Percentiles rank a stretch among this genome's conserved stretches.
Evolutionary conservation across 2,329 filamentous ascomycete species (phyloP).

Genomic region (Sodiomyces alkalinus): DNA sequence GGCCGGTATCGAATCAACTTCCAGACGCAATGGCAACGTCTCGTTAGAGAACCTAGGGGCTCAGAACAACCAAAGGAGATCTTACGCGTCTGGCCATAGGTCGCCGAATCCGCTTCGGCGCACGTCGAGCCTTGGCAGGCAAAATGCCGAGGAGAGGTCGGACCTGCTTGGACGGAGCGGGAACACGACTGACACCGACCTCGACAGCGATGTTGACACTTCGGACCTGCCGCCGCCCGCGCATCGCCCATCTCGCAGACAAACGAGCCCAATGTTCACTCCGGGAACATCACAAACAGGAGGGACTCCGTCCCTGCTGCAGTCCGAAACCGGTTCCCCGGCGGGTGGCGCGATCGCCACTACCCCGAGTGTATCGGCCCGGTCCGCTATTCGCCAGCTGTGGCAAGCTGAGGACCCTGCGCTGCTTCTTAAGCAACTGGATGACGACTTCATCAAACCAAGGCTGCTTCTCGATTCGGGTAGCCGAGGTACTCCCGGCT

Average conservation of each 20-base stretch:
- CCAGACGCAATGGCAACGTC: constrained; percentile 48
- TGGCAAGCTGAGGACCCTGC: constrained; percentile 79
- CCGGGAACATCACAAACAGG: constrained; percentile 5
- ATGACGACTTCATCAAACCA: constrained; percentile 94
- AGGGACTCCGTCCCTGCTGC: constrained; percentile 10
- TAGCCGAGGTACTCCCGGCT: no score
- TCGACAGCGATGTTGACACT: constrained; percentile 49
- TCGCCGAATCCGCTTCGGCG: constrained; percentile 30
- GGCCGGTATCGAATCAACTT: constrained; percentile 55
- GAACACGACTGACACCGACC: constrained; percentile 39
- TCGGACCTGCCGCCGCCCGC: constrained; percentile 52
- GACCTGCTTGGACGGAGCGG: constrained; percentile 35
- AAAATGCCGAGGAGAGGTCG: constrained; percentile 36
- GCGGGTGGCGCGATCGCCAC: constrained; percentile 5
- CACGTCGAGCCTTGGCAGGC: constrained; percentile 35
- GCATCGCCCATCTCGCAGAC: constrained; percentile 21
- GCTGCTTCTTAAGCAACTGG: constrained; percentile 78
- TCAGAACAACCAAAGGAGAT: constrained; percentile 32
- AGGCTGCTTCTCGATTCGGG: constrained; percentile 68
- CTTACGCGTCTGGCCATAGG: constrained; percentile 38
- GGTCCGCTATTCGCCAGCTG: constrained; percentile 64
- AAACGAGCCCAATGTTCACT: constrained; percentile 21
- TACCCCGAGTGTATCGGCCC: constrained; percentile 45
- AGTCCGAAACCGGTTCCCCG: constrained; percentile 7
- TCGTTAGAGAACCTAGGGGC: constrained; percentile 41